Conservation (phyloP, 805 yeast species). For the Ogataea angusta region DNA sequence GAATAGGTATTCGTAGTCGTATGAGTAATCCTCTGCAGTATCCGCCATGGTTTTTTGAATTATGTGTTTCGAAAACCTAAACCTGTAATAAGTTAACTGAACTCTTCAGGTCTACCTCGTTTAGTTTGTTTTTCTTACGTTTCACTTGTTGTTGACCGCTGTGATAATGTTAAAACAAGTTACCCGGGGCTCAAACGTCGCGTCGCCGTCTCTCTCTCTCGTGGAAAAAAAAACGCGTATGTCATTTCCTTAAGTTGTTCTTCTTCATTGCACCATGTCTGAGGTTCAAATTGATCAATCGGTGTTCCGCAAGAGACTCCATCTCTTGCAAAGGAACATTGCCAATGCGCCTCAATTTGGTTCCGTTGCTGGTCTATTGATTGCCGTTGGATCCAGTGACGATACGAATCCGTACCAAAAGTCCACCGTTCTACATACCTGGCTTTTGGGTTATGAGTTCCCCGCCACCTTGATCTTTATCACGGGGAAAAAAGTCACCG, state of each 20-base stretch:
- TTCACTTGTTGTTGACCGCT: slow-evolving; percentile 7
- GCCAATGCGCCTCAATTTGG: slow-evolving; percentile 34
- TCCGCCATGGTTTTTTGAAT: slow-evolving; percentile 28
- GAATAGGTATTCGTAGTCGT: slow-evolving; percentile 88
- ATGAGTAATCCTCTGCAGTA: slow-evolving; percentile 64
- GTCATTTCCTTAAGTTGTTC: slow-evolving; percentile 2
- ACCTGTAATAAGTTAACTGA: background rate
- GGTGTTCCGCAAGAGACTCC: slow-evolving; percentile 53
- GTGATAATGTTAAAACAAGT: slow-evolving; percentile 1
- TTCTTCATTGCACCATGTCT: slow-evolving; percentile 39
- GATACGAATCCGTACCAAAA: slow-evolving; percentile 88
- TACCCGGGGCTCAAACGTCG: slow-evolving; percentile 10
- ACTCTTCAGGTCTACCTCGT: background rate
- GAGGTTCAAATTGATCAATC: slow-evolving; percentile 55
- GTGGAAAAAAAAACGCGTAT: slow-evolving; percentile 9
- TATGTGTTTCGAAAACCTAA: slow-evolving; percentile 6
- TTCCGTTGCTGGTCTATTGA: slow-evolving; percentile 49
- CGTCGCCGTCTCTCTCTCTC: slow-evolving; percentile 5
- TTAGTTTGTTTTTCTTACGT: slow-evolving; percentile 10
- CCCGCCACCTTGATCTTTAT: slow-evolving; percentile 82
- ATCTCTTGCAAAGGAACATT: slow-evolving; percentile 37
- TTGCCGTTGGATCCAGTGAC: slow-evolving; percentile 80
- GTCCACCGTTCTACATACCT: slow-evolving; percentile 80
- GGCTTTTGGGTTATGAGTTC: slow-evolving; percentile 93
- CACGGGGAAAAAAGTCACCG: slow-evolving; percentile 52